Evolutionary conservation across 257 asterid genomes (phyloP).

Genomic region (Solanum clarkiae): DNA sequence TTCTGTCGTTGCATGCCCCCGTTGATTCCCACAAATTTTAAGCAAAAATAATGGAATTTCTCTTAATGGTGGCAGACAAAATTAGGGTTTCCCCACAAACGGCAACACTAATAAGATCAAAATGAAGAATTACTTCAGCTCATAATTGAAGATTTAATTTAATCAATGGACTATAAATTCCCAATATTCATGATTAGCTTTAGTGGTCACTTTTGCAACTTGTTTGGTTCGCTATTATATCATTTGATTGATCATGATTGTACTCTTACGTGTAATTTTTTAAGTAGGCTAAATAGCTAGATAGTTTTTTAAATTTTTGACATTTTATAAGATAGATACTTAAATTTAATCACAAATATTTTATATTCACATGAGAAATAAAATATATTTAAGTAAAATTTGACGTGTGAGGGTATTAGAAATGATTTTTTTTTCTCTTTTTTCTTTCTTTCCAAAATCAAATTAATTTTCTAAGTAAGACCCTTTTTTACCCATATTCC

Average conservation of each 20-base stretch:
- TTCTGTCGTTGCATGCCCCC: constrained; percentile 34
- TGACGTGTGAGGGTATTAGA: no score
- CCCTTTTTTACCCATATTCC: no score
- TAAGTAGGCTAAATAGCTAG: no score
- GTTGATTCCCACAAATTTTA: constrained; percentile 40
- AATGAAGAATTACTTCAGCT: neutral
- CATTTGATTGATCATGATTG: neutral
- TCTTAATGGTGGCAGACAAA: constrained; percentile 45
- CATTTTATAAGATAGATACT: neutral
- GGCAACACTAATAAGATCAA: constrained; percentile 3
- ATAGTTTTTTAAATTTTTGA: no score
- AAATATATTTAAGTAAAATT: no score
- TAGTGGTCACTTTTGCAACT: constrained; percentile 3
- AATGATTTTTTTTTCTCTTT: no score
- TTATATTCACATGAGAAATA: no score
- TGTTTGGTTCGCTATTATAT: neutral
- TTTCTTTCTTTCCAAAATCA: no score
- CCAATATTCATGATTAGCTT: constrained; percentile 1
- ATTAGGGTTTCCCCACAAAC: constrained; percentile 28
- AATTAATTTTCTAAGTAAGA: no score
- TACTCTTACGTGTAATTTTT: neutral
- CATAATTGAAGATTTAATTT: neutral
- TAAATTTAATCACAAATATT: no score
- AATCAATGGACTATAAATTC: neutral
- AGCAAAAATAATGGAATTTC: constrained; percentile 9